Evolutionary conservation across 345 rosid species (phyloP).

Genomic region (Noccaea bulbosa): DNA sequence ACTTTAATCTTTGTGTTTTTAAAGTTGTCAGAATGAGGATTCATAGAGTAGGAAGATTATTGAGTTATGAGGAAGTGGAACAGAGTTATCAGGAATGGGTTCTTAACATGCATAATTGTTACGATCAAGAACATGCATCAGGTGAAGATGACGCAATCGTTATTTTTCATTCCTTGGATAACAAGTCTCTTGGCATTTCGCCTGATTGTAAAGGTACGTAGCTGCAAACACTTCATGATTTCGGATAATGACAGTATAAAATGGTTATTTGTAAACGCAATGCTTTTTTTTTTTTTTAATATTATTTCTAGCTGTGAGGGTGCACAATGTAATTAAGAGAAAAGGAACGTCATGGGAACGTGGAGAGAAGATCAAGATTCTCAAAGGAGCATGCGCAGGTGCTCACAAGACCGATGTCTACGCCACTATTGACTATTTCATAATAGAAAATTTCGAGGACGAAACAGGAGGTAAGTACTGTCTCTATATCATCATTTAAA

Average conservation of each 20-base stretch:
- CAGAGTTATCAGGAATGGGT: slow-evolving; percentile 67
- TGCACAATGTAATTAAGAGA: slow-evolving; percentile 53
- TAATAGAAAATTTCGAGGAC: slow-evolving; percentile 62
- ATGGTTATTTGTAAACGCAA: slow-evolving; percentile 3
- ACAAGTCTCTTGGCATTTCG: slow-evolving; percentile 57
- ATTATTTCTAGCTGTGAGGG: slow-evolving; percentile 57
- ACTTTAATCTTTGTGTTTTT: slow-evolving; percentile 2
- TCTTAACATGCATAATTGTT: slow-evolving; percentile 58
- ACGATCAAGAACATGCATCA: slow-evolving; percentile 57
- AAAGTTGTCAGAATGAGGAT: slow-evolving; percentile 53
- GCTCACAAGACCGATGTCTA: slow-evolving; percentile 51
- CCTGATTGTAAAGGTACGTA: slow-evolving; percentile 52
- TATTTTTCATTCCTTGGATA: slow-evolving; percentile 47
- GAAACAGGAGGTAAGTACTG: slow-evolving; percentile 63
- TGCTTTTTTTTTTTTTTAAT: slow-evolving; percentile 9
- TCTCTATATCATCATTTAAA: neutral
- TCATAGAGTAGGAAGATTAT: slow-evolving; percentile 38
- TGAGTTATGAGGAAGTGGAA: slow-evolving; percentile 53
- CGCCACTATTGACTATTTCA: slow-evolving; percentile 65
- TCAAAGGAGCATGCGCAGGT: slow-evolving; percentile 64
- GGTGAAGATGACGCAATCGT: slow-evolving; percentile 62
- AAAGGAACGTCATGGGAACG: slow-evolving; percentile 54
- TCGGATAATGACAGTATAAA: neutral
- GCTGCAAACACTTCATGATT: neutral
- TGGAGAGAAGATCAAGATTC: slow-evolving; percentile 62